Base-by-base conservation (phyloP, 345 rosid species). In the Citropsis articulata region DNA sequence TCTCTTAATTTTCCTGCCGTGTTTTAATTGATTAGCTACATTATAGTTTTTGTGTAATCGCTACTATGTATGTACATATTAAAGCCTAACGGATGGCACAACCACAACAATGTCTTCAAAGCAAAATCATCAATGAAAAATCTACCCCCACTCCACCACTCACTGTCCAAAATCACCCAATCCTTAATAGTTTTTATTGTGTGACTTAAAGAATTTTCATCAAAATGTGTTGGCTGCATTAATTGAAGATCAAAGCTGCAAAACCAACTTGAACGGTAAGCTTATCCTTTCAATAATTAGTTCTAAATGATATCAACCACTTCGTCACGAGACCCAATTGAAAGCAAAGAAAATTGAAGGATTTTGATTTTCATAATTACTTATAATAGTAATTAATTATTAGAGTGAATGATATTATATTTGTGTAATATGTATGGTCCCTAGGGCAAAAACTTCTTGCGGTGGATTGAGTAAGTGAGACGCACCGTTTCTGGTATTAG, bases 401-500 rank as follows among this genome's bases (percentile, higher is more conserved):
- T 40, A 40, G 1, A 53, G 19, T 53, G 22, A 53, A 53, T 53
- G 57, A 53, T 18, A 45, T 56, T 8, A 6, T 56, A n/a, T n/a
- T 22, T 56, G 2, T 22, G 22, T 22, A 22, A 6, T 56, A 12
- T 1, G 25, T 13, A 65, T 1, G 55, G 71, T 67, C 50, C 71
- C 59, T 18, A 1, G 21, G 6, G n/a, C 22, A 16, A 18, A 18
- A 48, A 5, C 60, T 55, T 31, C 64, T 40, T 28, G 27, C 19
- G 63, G 72, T 50, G 22, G 57, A 19, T 53, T 31, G 78, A 66
- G 64, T 53, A 36, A 56, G 33, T 16, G 33, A 25, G 24, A 76
- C 72, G 65, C 79, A 76, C 19, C 72, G 38, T 76, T 73, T 53
- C 35, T 6, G 50, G 18, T n/a, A 45, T 19, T 63, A 6, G 50